Conservation (phyloP, 139 green algal species). For the Eudorina sp. region DNA sequence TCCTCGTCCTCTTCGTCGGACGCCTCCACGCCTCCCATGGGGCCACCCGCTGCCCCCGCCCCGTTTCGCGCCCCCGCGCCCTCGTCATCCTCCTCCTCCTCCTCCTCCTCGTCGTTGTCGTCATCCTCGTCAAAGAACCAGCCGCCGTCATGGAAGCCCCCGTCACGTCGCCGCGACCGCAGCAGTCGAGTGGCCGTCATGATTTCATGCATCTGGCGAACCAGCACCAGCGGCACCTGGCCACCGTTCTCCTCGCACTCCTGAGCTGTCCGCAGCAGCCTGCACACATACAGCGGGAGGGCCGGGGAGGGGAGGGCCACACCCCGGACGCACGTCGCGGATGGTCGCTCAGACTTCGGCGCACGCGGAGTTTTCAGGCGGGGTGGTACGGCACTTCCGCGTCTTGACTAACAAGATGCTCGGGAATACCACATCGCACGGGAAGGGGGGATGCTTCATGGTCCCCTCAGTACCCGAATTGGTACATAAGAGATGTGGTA, state of each 20-base stretch:
- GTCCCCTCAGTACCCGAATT: no score
- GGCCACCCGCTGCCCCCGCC: not conserved
- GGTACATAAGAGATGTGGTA: no score
- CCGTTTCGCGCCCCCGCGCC: not conserved
- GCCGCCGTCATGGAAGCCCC: not conserved
- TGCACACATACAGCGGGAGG: not conserved
- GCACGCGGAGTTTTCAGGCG: no score
- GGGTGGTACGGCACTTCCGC: not conserved
- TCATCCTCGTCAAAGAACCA: not conserved
- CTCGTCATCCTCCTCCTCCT: not conserved
- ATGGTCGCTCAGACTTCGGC: no score
- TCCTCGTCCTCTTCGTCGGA: not conserved
- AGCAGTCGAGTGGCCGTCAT: conserved; percentile 29
- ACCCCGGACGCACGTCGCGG: no score
- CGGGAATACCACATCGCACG: no score
- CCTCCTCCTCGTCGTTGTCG: not conserved
- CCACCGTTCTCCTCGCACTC: not conserved
- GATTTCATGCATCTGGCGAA: conserved; percentile 15
- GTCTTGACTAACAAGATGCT: no score
- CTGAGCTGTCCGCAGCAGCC: not conserved
- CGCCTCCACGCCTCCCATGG: not conserved
- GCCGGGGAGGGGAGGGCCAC: not conserved
- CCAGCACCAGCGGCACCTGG: not conserved
- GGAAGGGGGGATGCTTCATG: no score
- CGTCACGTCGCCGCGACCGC: not conserved